phyloP scores from a whole-genome alignment of 2,329 filamentous ascomycete species.

The Mycosphaerella sp. region DNA sequence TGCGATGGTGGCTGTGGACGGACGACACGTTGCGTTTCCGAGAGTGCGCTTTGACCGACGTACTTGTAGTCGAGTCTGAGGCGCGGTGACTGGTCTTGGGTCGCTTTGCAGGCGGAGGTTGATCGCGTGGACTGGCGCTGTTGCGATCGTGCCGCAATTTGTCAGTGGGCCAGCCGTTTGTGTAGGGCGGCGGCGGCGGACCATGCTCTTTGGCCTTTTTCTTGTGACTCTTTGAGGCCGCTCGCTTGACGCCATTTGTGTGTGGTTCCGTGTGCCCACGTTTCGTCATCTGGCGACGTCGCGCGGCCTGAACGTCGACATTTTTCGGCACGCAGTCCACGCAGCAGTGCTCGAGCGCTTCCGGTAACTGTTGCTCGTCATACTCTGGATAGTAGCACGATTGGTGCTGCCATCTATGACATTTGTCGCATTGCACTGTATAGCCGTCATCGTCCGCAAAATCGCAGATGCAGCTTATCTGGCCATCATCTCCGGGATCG shows the following conservation, averaged over 20 bases:
- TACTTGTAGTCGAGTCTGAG: constrained; percentile 64
- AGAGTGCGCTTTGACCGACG: constrained; percentile 47
- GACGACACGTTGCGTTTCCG: constrained; percentile 56
- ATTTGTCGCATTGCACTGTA: constrained; percentile 92
- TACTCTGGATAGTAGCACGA: constrained; percentile 85
- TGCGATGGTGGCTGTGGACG: constrained; percentile 55
- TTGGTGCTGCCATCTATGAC: constrained; percentile 98
- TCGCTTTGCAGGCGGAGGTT: constrained; percentile 64
- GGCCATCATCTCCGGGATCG: constrained; percentile 71
- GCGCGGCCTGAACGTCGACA: constrained; percentile 67
- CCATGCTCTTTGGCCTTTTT: constrained; percentile 70
- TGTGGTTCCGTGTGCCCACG: constrained; percentile 52
- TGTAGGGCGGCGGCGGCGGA: constrained; percentile 40
- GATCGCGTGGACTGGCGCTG: constrained; percentile 47
- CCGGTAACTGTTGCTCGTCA: constrained; percentile 56
- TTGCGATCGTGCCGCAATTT: constrained; percentile 53
- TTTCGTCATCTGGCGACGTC: constrained; percentile 38
- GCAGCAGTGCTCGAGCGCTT: constrained; percentile 66
- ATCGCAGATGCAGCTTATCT: constrained; percentile 96
- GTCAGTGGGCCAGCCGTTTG: constrained; percentile 58
- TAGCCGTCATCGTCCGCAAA: constrained; percentile 94
- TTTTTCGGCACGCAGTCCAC: constrained; percentile 75
- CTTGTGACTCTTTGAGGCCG: constrained; percentile 73
- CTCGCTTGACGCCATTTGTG: constrained; percentile 56
- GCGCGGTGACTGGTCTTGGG: constrained; percentile 74